Base-by-base conservation (phyloP, 106 monocot genomes). In the Dendrobium nobile region DNA sequence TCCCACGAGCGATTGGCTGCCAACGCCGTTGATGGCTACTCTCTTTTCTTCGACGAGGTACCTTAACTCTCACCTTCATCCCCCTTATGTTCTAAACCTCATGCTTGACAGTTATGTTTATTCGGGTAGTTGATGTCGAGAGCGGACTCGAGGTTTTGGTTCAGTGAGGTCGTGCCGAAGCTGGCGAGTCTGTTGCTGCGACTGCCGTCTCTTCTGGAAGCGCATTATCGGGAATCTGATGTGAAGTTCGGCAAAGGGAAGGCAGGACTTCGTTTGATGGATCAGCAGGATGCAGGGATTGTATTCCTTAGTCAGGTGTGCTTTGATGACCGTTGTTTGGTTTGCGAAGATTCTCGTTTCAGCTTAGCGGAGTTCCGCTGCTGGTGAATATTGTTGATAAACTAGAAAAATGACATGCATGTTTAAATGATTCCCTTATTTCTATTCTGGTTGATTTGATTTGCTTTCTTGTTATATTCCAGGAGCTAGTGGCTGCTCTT, bases 11-110 rank as follows among this genome's bases (percentile, higher is more conserved):
- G 17, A 1, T 77, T 99, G 7, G 84, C 85, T 31, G 74, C 28
- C 41, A 47, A n/a, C 1, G 91, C 98, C 17, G 87, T 80, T 37
- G 80, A 86, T 20, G 95, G 98, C 3, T 91, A 87, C 84, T 79
- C 85, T 15, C 79, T 92, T 78, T 99, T 91, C 85, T 99, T 99
- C 79, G 98, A 99, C 68, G 87, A 95, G 83, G 96, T 93, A 67
- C 1, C 26, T 0, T 16, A 3, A 43, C 24, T 5, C 18, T 48
- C 42, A 2, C 17, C 0, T 0, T 54, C 24, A 15, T 15, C 43
- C 33, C n/a, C 42, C 51, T 19, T 27, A 48, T 47, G n/a, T 11
- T 76, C 11, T 15, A 26, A 48, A 26, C 18, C 8, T 26, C 45
- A 11, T 10, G 48, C 45, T 76, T 48, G 74, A 44, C 4, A 11